Percentiles rank a stretch among this genome's conserved stretches.
Evolutionary conservation across 345 rosid genomes (phyloP).

Genomic region (Mercurialis annua): DNA sequence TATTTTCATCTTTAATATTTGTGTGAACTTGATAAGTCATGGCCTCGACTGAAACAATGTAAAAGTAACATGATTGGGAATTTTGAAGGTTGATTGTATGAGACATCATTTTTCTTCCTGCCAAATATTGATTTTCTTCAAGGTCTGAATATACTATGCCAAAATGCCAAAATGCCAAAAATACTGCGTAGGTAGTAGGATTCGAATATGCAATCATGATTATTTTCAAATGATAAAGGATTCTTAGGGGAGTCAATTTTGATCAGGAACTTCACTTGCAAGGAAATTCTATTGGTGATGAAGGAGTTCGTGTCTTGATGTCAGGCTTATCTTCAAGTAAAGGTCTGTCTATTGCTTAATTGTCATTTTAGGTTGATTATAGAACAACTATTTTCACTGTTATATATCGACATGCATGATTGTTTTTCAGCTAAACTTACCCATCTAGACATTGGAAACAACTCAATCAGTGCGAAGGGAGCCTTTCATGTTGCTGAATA

Average conservation of each 20-base stretch:
- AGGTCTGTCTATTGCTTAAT: slow-evolving; percentile 45
- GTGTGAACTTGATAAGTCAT: background rate
- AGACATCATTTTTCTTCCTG: background rate
- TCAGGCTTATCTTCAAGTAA: slow-evolving; percentile 78
- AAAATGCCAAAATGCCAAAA: background rate
- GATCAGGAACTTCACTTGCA: slow-evolving; percentile 90
- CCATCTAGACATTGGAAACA: slow-evolving; percentile 88
- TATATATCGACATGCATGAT: slow-evolving; percentile 18
- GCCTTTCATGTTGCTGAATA: slow-evolving; percentile 81
- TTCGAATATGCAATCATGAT: background rate
- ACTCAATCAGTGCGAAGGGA: slow-evolving; percentile 78
- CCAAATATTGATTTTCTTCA: background rate
- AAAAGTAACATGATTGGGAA: background rate
- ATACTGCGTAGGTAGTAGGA: background rate
- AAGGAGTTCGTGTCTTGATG: slow-evolving; percentile 79
- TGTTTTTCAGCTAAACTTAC: slow-evolving; percentile 55
- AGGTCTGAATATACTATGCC: background rate
- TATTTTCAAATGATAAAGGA: background rate
- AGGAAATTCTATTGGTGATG: slow-evolving; percentile 94
- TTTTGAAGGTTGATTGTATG: background rate
- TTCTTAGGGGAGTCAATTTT: slow-evolving; percentile 13
- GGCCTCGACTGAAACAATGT: background rate
- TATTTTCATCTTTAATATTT: background rate
- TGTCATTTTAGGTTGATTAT: slow-evolving; percentile 10
- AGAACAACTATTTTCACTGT: background rate